phyloP scores from a whole-genome alignment of 2,329 filamentous ascomycete species.

The Xylariaceae sp. region DNA sequence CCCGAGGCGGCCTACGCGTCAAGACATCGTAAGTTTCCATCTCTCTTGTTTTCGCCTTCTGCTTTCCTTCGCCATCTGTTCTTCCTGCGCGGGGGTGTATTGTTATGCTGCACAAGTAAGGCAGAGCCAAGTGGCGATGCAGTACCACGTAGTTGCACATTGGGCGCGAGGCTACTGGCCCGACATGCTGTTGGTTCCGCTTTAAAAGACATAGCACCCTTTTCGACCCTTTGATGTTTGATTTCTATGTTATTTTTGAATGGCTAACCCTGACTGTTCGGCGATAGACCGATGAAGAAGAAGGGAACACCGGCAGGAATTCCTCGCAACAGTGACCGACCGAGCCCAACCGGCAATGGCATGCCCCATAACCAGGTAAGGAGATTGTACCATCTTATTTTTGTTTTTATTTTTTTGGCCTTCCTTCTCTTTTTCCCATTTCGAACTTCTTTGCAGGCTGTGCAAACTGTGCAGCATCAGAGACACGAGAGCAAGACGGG shows the following conservation, averaged over 20 bases:
- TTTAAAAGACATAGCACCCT: too few relatives aligned
- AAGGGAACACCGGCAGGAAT: conserved; percentile 65
- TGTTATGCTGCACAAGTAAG: conserved; percentile 28
- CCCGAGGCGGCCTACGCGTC: conserved; percentile 56
- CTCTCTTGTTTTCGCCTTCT: too few relatives aligned
- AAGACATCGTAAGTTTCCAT: conserved; percentile 60
- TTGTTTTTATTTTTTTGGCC: neutral
- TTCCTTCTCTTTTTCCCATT: neutral
- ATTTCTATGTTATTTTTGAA: conserved; percentile 3
- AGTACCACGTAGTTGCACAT: conserved; percentile 29
- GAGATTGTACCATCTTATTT: too few relatives aligned
- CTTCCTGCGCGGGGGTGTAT: conserved; percentile 22
- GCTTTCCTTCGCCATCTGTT: conserved; percentile 25
- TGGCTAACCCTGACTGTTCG: conserved; percentile 18
- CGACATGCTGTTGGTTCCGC: conserved; percentile 13
- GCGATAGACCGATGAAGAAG: conserved; percentile 67
- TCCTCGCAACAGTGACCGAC: conserved; percentile 60
- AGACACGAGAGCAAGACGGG: conserved; percentile 3
- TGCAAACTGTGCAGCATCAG: too few relatives aligned
- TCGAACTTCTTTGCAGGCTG: neutral
- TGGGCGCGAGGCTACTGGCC: conserved; percentile 15
- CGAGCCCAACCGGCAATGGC: conserved; percentile 56
- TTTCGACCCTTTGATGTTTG: conserved; percentile 7
- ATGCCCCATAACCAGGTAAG: conserved; percentile 49
- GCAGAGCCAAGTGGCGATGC: conserved; percentile 30